Evolutionary conservation across 331 rosid genomes (phyloP), one percentile per base, ranked within the genome.

Genomic region (Dryas integrifolia): DNA sequence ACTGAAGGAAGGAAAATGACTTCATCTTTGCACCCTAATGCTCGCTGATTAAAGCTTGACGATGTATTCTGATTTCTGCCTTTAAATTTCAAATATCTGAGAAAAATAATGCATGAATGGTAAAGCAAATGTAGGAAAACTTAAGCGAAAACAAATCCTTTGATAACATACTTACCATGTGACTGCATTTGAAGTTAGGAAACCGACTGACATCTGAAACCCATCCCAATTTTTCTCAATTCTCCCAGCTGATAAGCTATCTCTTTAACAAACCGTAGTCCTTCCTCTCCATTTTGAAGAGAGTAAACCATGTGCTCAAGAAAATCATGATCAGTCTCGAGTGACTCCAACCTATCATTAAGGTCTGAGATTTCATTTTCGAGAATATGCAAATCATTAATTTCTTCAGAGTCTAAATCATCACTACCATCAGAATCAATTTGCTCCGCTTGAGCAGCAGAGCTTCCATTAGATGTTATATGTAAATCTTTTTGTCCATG

Each of bases 361-460:
- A 92, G 92, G 76, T 86, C 92, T 70, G 85, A 81, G 78, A 92
- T 81, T 85, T 90, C 88, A 72, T 82, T 77, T 70, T 82, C 89
- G 74, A 90, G 80, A 86, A 80, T 50, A 67, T 64, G 77, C 72
- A 84, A 72, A n/a, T 70, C 68, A 16, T 49, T 65, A 11, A 70
- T 81, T 76, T 69, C 85, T 39, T 80, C 71, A 48, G 70, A 4
- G 16, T 40, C 74, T 69, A 76, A 81, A 80, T 66, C 78, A 76
- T 56, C 63, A 40, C 66, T 85, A 16, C 61, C 43, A 7, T 76
- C 77, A 12, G 80, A 62, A 80, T 76, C 79, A 40, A 48, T 21
- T 56, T 72, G 44, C 12, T 65, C 83, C 6, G 72, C 85, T 40
- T 78, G 80, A 69, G 76, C 69, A 53, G 72, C 47, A 77, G 48